Base-by-base conservation (phyloP, 495 filamentous ascomycete genomes). In the Glonium stellatum region DNA sequence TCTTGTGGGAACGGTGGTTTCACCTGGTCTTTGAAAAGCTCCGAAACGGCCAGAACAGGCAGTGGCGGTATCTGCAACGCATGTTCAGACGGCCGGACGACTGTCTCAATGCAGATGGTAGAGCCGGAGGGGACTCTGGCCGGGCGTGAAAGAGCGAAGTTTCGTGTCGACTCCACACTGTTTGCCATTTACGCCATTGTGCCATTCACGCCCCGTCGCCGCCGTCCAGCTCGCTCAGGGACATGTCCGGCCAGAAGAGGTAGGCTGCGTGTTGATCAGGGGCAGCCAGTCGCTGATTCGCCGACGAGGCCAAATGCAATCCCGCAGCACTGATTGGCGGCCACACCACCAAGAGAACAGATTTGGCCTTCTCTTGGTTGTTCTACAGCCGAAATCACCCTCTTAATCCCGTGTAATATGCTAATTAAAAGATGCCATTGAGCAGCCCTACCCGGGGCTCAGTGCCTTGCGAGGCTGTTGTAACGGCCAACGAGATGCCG, bases 401-500 rank as follows among this genome's bases (percentile, higher is more conserved):
- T 31, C 27, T 31, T 31, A 31, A 31, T 31, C 2, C 2, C 27
- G 3, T 31, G 27, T 31, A 31, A 31, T 31, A 31, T 31, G 27
- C 27, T 31, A 31, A 31, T 31, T 6, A 31, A 31, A 31, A 44
- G 39, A 18, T 44, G 13, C 18, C 39, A 21, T 23, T 27, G 25
- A 23, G 18, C 48, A 51, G 48, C 48, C 48, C 48, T 51, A 51
- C 19, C 10, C 48, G 23, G 19, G 21, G 19, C 3, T 25, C 31
- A 23, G 19, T 18, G 36, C 37, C 31, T 25, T 62, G 46, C 57
- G 23, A 11, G 34, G 62, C 58, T 55, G 53, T 42, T 66, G 63
- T 48, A 56, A 67, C 64, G 46, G 25, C 56, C 55, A 54, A 42
- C 64, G 64, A 59, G 64, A 58, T 59, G 19, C 25, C 48, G 13